Base-by-base conservation (phyloP, 1,139 yeast genomes). In the Magnusiomyces tetraspermus region DNA sequence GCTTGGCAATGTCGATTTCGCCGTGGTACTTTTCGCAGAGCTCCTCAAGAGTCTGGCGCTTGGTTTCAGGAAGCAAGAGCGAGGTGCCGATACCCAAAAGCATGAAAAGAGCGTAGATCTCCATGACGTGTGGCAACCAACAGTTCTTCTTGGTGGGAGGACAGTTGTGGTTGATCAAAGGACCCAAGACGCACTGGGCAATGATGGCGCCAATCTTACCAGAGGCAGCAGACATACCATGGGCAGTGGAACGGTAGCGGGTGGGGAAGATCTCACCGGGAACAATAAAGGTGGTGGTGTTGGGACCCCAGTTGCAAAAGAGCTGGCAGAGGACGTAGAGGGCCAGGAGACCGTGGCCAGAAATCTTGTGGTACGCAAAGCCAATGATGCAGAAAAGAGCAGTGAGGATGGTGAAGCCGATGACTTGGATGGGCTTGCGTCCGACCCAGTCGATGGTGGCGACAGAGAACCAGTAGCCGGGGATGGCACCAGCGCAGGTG, bases 221-320 rank as follows among this genome's bases (percentile, higher is more conserved):
- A 51, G 81, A 69, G 52, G 96, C 97, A 60, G 98, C 98, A 61
- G 96, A 87, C 59, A 92, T 74, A 77, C 98, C 98, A 69, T 92
- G 98, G 53, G 97, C 97, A 61, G 97, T 83, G 46, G 97, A 92
- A 80, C 98, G 87, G 75, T 89, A 88, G 73, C 95, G 80, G 50
- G 98, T 92, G 68, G 98, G 98, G 87, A 78, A 92, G 66, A 83
- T 78, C 76, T 92, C 98, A 71, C 97, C 98, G 50, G 98, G 97
- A 63, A 88, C 81, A 64, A 92, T 79, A 73, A 92, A 92, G 55
- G 98, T 92, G 50, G 97, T 94, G 57, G 90, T 80, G 78, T 92
- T 92, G 67, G 98, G 97, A 57, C 86, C 86, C 59, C 79, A 81
- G 71, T 81, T 82, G 69, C 80, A 78, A 78, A 81, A 81, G 71